Conservation (phyloP, 2,329 filamentous ascomycete genomes). For the Pyrenophora teres region DNA sequence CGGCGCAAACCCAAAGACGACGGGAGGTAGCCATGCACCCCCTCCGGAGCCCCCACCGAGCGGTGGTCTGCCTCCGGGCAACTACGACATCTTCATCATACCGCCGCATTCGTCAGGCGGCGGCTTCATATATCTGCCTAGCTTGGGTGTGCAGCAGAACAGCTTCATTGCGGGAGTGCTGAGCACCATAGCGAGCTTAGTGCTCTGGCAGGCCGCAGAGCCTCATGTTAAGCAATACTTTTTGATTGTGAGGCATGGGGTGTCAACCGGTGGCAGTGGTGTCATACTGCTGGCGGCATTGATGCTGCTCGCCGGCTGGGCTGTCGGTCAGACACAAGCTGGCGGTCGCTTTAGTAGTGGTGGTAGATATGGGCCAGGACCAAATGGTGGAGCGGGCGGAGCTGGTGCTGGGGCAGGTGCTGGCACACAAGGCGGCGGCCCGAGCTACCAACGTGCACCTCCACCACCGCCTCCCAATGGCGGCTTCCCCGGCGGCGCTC, state of each 20-base stretch:
- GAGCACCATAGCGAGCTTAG: slow-evolving; percentile 72
- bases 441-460: slow-evolving; percentile 38
- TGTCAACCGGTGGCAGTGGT: slow-evolving; percentile 65
- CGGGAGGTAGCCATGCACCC: slow-evolving; percentile 34
- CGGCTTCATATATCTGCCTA: slow-evolving; percentile 94
- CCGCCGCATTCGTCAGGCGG: slow-evolving; percentile 87
- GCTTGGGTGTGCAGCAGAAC: slow-evolving; percentile 81
- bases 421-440: slow-evolving; percentile 24
- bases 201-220: slow-evolving; percentile 72
- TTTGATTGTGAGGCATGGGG: slow-evolving; percentile 65
- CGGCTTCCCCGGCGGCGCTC: slow-evolving; percentile 40
- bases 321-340: slow-evolving; percentile 67
- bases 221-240: slow-evolving; percentile 78
- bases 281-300: slow-evolving; percentile 73
- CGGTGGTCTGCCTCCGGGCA: slow-evolving; percentile 77
- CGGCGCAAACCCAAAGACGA: slow-evolving; percentile 73
- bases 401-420: slow-evolving; percentile 40
- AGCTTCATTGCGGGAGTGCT: slow-evolving; percentile 89
- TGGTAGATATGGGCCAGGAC: slow-evolving; percentile 33
- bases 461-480: slow-evolving; percentile 39
- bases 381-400: slow-evolving; percentile 38
- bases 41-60: slow-evolving; percentile 19
- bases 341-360: slow-evolving; percentile 50
- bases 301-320: slow-evolving; percentile 80
- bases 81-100: slow-evolving; percentile 97